phyloP scores from a whole-genome alignment of 2,329 filamentous ascomycete genomes.

The Xenosphaeropsis pyriputrescens region DNA sequence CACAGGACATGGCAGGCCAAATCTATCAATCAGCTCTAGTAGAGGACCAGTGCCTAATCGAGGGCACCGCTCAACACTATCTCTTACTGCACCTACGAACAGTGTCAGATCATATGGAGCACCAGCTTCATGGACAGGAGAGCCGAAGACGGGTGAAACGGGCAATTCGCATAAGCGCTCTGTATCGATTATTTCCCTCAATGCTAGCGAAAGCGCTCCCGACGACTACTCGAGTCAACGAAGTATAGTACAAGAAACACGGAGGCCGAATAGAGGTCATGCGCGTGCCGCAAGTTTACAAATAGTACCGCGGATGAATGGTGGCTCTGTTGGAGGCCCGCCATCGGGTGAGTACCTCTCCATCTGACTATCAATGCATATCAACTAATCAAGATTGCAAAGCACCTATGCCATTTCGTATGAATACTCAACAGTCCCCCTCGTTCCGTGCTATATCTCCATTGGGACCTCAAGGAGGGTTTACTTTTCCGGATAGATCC shows the following conservation, averaged over 20 bases:
- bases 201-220: slow-evolving; percentile 27
- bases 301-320: slow-evolving; percentile 38
- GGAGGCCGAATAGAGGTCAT: slow-evolving; percentile 49
- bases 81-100: slow-evolving; percentile 37
- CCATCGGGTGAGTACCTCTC: slow-evolving; percentile 20
- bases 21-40: slow-evolving; percentile 27
- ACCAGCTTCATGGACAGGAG: slow-evolving; percentile 11
- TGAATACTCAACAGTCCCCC: slow-evolving; percentile 19
- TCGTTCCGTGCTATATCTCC: slow-evolving; percentile 17
- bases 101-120: slow-evolving; percentile 5
- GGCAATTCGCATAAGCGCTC: slow-evolving; percentile 59
- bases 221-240: slow-evolving; percentile 18
- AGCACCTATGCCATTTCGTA: slow-evolving; percentile 16
- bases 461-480: slow-evolving; percentile 12
- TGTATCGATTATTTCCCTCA: slow-evolving; percentile 70
- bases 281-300: slow-evolving; percentile 71
- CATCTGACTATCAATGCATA: background rate
- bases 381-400: background rate
- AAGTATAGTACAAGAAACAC: slow-evolving; percentile 22
- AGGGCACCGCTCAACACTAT: slow-evolving; percentile 55
- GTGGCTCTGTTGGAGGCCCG: slow-evolving; percentile 22
- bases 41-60: slow-evolving; percentile 23
- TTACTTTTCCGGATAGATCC: slow-evolving; percentile 7
- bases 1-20: slow-evolving; percentile 19
- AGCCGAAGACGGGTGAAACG: slow-evolving; percentile 8